These are phyloP conservation scores for Paracoccidioides brasiliensis DNA, from an alignment of 2,329 filamentous ascomycete species.

Conservation along the genomic window DNA sequence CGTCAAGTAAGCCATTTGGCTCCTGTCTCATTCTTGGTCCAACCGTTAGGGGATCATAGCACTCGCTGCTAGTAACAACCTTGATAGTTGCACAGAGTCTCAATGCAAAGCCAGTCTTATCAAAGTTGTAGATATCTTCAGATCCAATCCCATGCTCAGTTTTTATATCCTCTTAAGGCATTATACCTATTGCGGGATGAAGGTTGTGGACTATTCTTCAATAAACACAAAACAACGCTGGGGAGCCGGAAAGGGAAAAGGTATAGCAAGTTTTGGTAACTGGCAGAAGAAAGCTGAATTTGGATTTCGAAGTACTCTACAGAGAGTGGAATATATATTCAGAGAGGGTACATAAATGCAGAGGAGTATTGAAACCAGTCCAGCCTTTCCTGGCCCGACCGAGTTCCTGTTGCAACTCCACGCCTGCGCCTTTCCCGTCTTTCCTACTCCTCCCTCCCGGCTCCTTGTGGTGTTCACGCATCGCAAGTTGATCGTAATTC, in stretches of 20 bases:
- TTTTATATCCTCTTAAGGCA: no score
- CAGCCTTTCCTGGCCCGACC: not conserved
- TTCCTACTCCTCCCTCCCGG: not conserved
- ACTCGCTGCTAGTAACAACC: no score
- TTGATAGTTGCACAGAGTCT: no score
- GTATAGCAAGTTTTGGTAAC: not conserved
- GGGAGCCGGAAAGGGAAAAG: no score
- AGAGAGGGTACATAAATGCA: not conserved
- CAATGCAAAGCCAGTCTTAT: no score
- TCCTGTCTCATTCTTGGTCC: no score
- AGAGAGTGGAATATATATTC: not conserved
- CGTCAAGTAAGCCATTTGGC: not conserved
- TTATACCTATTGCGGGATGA: no score
- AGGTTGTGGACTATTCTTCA: no score
- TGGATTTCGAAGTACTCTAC: constrained; percentile 3
- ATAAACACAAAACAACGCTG: no score
- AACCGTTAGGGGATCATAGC: no score
- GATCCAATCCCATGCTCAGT: not conserved
- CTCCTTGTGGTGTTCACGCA: not conserved
- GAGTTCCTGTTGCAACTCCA: not conserved
- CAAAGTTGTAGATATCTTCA: not conserved
- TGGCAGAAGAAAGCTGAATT: not conserved
- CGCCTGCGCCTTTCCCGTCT: not conserved
- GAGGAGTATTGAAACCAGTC: not conserved
- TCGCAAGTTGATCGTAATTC: not conserved